These are phyloP conservation scores for Moesziomyces antarcticus DNA, from an alignment of 1,284 basidiomycete genomes.

Conservation along the genomic window DNA sequence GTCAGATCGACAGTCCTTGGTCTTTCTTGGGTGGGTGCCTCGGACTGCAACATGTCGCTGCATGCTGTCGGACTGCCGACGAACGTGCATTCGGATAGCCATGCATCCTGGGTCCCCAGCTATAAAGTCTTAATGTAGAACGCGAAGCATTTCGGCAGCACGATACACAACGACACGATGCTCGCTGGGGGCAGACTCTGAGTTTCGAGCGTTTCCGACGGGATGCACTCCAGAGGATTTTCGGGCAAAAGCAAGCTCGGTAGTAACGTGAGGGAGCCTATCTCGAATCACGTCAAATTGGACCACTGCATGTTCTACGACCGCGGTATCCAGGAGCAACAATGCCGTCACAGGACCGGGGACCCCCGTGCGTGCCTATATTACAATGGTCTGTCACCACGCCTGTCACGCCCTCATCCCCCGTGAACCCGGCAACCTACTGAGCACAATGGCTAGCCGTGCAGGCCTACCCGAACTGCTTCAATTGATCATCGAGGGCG, in stretches of 20 bases:
- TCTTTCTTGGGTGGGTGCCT: no score
- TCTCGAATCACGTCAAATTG: background rate
- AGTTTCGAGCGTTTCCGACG: background rate
- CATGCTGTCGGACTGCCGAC: background rate
- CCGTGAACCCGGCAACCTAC: no score
- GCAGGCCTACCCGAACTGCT: no score
- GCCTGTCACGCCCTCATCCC: background rate
- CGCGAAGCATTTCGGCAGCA: background rate
- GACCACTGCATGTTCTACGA: no score
- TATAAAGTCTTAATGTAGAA: background rate
- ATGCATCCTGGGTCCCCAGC: background rate
- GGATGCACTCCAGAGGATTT: background rate
- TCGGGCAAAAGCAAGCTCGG: background rate
- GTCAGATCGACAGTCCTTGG: no score
- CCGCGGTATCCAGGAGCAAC: background rate
- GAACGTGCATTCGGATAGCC: background rate
- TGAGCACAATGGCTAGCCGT: no score
- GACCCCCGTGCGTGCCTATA: background rate
- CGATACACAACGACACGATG: background rate
- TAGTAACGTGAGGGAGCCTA: background rate
- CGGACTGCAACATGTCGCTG: background rate
- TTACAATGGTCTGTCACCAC: background rate
- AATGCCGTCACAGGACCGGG: background rate
- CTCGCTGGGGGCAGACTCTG: background rate
- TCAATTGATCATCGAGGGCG: no score